Base-by-base conservation (phyloP, 352 stramenopile genomes). In the Elongisporangium prolatum region DNA sequence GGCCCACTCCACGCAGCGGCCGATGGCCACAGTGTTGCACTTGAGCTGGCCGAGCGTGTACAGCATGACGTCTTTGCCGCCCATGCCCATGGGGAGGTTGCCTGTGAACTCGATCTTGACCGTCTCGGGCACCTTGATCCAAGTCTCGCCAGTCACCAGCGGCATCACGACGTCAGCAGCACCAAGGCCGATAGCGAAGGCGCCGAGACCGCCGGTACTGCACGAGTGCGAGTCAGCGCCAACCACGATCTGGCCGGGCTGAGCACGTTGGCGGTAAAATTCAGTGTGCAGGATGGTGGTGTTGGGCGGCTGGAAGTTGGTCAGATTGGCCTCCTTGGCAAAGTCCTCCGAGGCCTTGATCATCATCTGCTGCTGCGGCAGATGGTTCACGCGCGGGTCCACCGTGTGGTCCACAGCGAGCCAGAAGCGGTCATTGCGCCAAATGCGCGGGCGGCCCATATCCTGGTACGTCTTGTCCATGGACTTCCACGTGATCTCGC, bases 381-480 rank as follows among this genome's bases (percentile, higher is more conserved):
- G 63, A 69, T 93, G 80, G 69, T 93, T 93, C 60, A 93, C 84
- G 54, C 84, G 81, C 40, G 84, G 84, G 67, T 93, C 84, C 18
- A 91, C 82, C 2, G 84, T 94, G 69, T 94, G 84, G 69, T 94
- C 84, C 48, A 94, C 76, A 1, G 84, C 84, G 40, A 94, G 75
- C 84, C 84, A 94, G 75, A 94, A 94, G 63, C 84, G 84, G 64
- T 94, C 84, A 58, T 89, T 89, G 58, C 84, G 84, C 80, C 80
- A 90, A 50, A 93, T 91, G 61, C 80, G 80, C 52, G 84, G 84
- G 16, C 84, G 82, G 14, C 83, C 84, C 80, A 94, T 94, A 63
- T 89, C 80, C 67, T 88, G 80, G 65, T 92, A 91, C 57, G 83
- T 91, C 64, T 93, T 93, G 81, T 93, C 84, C 84, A 93, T 93